Evolutionary conservation across 139 green algal species (phyloP).

Genomic region (Tetradesmus lagerheimii): DNA sequence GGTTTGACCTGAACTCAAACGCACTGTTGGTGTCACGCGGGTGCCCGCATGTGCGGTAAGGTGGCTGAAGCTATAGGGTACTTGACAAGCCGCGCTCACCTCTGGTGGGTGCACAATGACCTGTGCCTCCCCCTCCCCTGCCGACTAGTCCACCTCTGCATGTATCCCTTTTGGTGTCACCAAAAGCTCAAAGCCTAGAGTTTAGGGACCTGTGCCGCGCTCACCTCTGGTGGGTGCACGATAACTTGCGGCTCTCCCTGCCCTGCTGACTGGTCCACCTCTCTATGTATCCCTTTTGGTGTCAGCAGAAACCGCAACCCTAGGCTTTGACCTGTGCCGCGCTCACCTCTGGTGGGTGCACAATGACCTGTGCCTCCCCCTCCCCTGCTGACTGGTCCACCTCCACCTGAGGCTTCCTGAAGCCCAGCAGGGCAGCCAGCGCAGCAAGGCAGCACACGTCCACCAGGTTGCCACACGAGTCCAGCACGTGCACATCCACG

Average conservation of each 20-base stretch:
- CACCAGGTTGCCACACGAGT: slow-evolving; percentile 85
- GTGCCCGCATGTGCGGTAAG: too few relatives aligned
- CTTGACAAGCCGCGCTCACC: background rate
- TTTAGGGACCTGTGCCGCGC: background rate
- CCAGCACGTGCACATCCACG: slow-evolving; percentile 83
- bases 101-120: slow-evolving; percentile 51
- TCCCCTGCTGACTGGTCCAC: slow-evolving; percentile 56
- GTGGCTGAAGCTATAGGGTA: too few relatives aligned
- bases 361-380: slow-evolving; percentile 39
- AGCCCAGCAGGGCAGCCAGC: slow-evolving; percentile 84
- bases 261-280: slow-evolving; percentile 57
- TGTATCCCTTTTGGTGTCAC: too few relatives aligned
- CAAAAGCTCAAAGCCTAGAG: too few relatives aligned
- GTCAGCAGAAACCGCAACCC: too few relatives aligned
- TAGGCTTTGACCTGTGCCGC: background rate
- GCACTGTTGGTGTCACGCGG: too few relatives aligned
- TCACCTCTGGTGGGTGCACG: slow-evolving; percentile 48
- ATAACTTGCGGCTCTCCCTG: slow-evolving; percentile 39
- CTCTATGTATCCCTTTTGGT: too few relatives aligned
- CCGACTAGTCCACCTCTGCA: slow-evolving; percentile 62
- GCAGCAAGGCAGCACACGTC: slow-evolving; percentile 83
- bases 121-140: slow-evolving; percentile 27
- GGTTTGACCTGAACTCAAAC: too few relatives aligned
- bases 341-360: slow-evolving; percentile 47
- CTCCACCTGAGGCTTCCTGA: slow-evolving; percentile 78